Conservation (phyloP, 2,329 filamentous ascomycete genomes). For the Botrytis fabae region DNA sequence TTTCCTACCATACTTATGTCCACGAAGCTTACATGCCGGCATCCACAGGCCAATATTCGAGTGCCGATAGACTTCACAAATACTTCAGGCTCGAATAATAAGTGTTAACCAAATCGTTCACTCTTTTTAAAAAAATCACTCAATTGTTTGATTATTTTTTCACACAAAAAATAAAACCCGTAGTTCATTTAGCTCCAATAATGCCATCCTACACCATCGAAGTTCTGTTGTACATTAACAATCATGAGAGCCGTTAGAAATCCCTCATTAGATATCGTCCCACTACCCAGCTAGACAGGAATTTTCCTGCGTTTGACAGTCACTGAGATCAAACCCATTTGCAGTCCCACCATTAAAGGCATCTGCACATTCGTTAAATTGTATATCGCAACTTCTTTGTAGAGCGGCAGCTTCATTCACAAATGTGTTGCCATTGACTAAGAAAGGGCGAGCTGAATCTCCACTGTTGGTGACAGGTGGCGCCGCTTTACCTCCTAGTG, state of each 20-base stretch:
- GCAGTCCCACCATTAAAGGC: conserved; percentile 52
- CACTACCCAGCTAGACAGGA: conserved; percentile 23
- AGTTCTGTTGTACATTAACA: background rate
- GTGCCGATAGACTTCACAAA: background rate
- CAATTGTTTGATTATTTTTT: background rate
- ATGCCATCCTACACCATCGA: background rate
- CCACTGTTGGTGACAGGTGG: conserved; percentile 53
- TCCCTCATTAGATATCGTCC: no score
- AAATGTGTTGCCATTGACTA: conserved; percentile 58
- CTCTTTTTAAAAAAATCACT: background rate
- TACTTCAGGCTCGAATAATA: background rate
- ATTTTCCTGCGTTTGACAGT: conserved; percentile 33
- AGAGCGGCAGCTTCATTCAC: conserved; percentile 55
- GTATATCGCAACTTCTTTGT: conserved; percentile 61
- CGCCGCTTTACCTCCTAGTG: conserved; percentile 51
- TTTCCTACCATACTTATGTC: no score
- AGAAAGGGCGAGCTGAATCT: conserved; percentile 53
- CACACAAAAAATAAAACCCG: background rate
- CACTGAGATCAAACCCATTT: conserved; percentile 28
- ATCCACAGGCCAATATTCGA: background rate
- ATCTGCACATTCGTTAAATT: conserved; percentile 61
- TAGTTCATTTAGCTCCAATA: background rate
- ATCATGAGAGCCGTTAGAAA: background rate
- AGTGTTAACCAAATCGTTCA: background rate
- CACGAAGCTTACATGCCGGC: no score